These are phyloP conservation scores for Fusarium sp. DNA, from an alignment of 2,329 filamentous ascomycete species.

Conservation along the genomic window DNA sequence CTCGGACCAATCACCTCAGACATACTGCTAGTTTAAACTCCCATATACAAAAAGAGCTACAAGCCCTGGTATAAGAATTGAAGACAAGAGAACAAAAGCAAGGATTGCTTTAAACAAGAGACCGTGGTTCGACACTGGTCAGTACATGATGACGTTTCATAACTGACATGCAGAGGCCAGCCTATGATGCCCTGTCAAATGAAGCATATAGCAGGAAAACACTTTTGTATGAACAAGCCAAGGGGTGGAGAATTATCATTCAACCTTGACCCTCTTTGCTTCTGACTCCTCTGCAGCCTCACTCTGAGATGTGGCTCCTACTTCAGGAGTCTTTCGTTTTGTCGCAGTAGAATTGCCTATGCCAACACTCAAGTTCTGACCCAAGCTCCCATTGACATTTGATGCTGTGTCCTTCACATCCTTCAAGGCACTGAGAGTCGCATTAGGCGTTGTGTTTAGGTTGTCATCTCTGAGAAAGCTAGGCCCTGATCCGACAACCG, in stretches of 20 bases:
- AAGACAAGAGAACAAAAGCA: slow-evolving; percentile 26
- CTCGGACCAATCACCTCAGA: slow-evolving; percentile 4
- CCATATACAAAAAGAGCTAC: slow-evolving; percentile 6
- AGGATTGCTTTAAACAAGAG: slow-evolving; percentile 28
- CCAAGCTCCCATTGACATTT: slow-evolving; percentile 26
- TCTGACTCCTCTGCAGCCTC: slow-evolving; percentile 62
- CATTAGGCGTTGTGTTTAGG: slow-evolving; percentile 34
- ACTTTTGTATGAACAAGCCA: slow-evolving; percentile 24
- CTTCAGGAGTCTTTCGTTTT: slow-evolving; percentile 72
- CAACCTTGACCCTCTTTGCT: slow-evolving; percentile 67
- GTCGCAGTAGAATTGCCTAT: slow-evolving; percentile 44
- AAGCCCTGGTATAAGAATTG: slow-evolving; percentile 36
- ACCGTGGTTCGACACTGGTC: slow-evolving; percentile 5
- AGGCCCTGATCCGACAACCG: slow-evolving; percentile 72
- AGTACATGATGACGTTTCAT: slow-evolving; percentile 20
- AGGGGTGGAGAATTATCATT: slow-evolving; percentile 49
- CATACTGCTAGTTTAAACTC: slow-evolving; percentile 19
- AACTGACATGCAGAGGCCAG: slow-evolving; percentile 38
- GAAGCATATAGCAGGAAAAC: slow-evolving; percentile 22
- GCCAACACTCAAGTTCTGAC: slow-evolving; percentile 42
- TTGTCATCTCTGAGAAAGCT: slow-evolving; percentile 73
- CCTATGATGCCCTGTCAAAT: slow-evolving; percentile 30
- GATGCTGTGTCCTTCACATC: slow-evolving; percentile 12
- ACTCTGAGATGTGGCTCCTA: slow-evolving; percentile 55
- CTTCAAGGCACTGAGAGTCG: slow-evolving; percentile 27